phyloP scores from a whole-genome alignment of 371 early-diverging fungal genomes.

The Neoconidiobolus thromboides region DNA sequence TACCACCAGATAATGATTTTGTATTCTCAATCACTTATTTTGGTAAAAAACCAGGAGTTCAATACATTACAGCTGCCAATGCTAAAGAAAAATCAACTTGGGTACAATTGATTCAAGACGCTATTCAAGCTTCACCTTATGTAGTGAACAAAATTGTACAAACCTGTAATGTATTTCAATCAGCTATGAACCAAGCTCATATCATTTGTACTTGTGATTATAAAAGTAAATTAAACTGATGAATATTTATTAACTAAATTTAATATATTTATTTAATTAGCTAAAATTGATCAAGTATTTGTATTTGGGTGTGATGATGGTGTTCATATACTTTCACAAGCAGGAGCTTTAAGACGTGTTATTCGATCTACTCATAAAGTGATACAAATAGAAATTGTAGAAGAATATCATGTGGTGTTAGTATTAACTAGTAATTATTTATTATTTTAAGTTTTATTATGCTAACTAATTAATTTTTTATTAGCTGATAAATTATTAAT shows the following conservation, averaged over 20 bases:
- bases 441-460: too few relatives aligned
- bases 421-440: slow-evolving; percentile 37
- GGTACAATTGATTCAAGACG: slow-evolving; percentile 46
- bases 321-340: background rate
- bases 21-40: too few relatives aligned
- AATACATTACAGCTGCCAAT: slow-evolving; percentile 10
- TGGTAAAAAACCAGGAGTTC: too few relatives aligned
- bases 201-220: background rate
- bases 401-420: slow-evolving; percentile 44
- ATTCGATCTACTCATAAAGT: slow-evolving; percentile 50
- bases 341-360: slow-evolving; percentile 14
- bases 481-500: background rate
- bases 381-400: slow-evolving; percentile 66
- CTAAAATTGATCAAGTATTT: background rate
- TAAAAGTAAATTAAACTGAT: background rate
- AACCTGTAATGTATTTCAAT: background rate
- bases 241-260: background rate
- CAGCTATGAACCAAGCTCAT: background rate
- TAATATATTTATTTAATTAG: background rate
- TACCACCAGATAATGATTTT: slow-evolving; percentile 17
- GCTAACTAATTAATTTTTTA: too few relatives aligned
- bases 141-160: background rate
- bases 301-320: slow-evolving; percentile 1
- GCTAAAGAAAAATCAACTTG: slow-evolving; percentile 58
- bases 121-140: background rate